Base-by-base conservation (phyloP, 2,329 filamentous ascomycete species). In the Sporothrix luriei region DNA sequence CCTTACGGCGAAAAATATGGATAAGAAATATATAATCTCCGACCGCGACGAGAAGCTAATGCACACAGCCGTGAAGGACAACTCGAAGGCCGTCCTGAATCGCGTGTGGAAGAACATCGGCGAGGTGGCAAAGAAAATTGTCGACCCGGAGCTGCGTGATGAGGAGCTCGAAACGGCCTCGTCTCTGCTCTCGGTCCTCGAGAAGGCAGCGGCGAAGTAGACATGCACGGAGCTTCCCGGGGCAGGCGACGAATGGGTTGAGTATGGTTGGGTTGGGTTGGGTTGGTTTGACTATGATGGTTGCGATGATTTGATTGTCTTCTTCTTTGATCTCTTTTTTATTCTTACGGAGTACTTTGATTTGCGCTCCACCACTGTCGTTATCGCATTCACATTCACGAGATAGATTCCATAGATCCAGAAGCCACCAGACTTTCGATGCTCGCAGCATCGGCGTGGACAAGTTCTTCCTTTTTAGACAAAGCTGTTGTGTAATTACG, bases 11-110 rank as follows among this genome's bases (percentile, higher is more conserved):
- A 4, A 0, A 14, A 16, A 19, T 1, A 48, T 48, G 43, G 43
- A 19, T 4, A 0, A 1, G 14, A 48, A 48, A 6, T 16, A 46
- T 2, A 66, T 72, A 10, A 2, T 2, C 9, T n/a, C 19, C n/a
- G 48, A n/a, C 4, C 16, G 40, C 13, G 14, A 29, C 29, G 10
- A 21, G 13, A 40, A 48, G 5, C 61, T 72, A 7, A 55, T 67
- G 64, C 72, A 73, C 69, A 72, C 72, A 26, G 70, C 72, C 3
- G 24, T 73, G 29, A 70, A 71, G 64, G 73, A 73, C 57, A 26
- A 9, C 1, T 14, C 70, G 2, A 24, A n/a, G 0, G 26, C 14
- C 9, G 70, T 72, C 9, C 48, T 71, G 29, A 26, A 52, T 7
- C n/a, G 4, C 6, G 16, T 66, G 3, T 71, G 66, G 69, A 5